phyloP scores from a whole-genome alignment of 495 filamentous ascomycete genomes.

The Hypoxylon perforatum region DNA sequence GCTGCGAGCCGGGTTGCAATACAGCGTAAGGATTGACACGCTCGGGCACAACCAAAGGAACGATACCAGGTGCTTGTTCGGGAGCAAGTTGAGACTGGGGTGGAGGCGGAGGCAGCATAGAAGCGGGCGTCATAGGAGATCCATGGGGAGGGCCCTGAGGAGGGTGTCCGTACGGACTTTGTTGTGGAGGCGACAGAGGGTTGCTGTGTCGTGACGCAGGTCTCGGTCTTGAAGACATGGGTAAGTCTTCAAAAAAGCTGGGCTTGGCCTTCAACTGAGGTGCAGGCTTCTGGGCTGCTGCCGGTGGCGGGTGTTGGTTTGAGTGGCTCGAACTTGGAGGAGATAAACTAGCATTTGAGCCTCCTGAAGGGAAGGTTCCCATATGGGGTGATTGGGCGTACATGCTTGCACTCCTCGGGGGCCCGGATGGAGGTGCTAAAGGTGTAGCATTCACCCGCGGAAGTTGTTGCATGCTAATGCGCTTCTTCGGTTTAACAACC shows the following conservation, averaged over 20 bases:
- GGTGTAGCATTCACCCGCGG: constrained; percentile 45
- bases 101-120: constrained; percentile 46
- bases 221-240: constrained; percentile 69
- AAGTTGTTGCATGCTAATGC: constrained; percentile 58
- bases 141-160: constrained; percentile 48
- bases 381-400: constrained; percentile 53
- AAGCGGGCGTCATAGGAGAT: constrained; percentile 34
- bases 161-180: constrained; percentile 48
- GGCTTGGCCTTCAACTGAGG: constrained; percentile 52
- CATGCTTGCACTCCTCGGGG: constrained; percentile 72
- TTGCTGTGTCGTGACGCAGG: constrained; percentile 56
- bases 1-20: constrained; percentile 54
- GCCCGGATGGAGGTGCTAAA: constrained; percentile 57
- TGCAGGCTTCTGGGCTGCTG: constrained; percentile 39
- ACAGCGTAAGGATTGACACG: constrained; percentile 71
- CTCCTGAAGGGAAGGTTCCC: constrained; percentile 35
- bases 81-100: constrained; percentile 45
- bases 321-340: constrained; percentile 51
- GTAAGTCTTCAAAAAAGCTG: constrained; percentile 92
- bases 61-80: constrained; percentile 42
- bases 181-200: constrained; percentile 52
- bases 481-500: constrained; percentile 74
- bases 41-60: constrained; percentile 64
- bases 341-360: constrained; percentile 47
- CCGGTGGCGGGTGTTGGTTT: constrained; percentile 42